Evolutionary conservation across 176 grass and related monocot species (phyloP).

Genomic region (Triticum timopheevii): DNA sequence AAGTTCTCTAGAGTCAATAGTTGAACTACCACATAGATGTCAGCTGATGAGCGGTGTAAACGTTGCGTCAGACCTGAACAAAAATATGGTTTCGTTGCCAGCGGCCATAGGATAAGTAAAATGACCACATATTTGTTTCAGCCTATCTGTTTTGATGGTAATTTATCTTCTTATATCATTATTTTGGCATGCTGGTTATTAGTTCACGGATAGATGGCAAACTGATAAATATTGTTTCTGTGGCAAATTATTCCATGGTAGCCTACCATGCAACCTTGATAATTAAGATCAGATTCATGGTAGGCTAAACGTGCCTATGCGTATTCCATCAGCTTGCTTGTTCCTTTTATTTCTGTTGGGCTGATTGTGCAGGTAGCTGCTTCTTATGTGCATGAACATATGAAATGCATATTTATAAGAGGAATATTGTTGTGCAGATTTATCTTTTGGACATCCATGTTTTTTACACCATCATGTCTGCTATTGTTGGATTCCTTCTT

Average conservation of each 20-base stretch:
- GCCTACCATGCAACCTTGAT: background rate
- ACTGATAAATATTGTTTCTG: background rate
- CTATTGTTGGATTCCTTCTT: conserved; percentile 86
- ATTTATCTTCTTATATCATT: background rate
- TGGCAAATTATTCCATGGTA: background rate
- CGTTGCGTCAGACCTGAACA: background rate
- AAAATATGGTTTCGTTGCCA: background rate
- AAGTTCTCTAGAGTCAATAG: background rate
- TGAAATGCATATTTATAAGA: conserved; percentile 9
- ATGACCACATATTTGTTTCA: background rate
- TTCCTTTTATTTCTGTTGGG: background rate
- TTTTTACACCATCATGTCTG: conserved; percentile 86
- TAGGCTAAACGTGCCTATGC: background rate
- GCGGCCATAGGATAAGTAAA: background rate
- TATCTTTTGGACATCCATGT: conserved; percentile 95
- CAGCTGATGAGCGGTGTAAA: background rate
- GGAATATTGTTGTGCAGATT: conserved; percentile 55
- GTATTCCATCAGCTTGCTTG: conserved; percentile 5
- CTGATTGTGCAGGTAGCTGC: conserved; percentile 15
- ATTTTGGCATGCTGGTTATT: background rate
- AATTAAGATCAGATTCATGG: background rate
- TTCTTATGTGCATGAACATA: conserved; percentile 10
- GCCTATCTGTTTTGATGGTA: background rate
- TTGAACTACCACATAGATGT: conserved; percentile 1
- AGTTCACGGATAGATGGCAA: background rate